phyloP scores from a whole-genome alignment of 345 rosid species.

The Euclidium syriacum region DNA sequence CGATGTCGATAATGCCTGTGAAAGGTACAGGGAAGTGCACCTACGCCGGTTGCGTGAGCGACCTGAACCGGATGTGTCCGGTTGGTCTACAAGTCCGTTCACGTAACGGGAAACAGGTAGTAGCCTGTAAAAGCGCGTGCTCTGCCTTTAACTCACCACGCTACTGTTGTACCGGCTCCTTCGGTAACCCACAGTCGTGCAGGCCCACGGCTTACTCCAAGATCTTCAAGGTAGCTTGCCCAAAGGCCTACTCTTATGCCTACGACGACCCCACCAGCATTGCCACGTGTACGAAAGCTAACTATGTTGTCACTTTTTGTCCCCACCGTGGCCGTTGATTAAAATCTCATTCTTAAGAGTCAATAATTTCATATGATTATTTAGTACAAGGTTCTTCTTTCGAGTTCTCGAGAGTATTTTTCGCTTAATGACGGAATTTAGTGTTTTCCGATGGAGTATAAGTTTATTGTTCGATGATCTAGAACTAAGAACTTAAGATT shows the following conservation, averaged over 20 bases:
- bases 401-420: neutral
- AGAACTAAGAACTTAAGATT: neutral
- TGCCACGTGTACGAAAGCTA: slow-evolving; percentile 32
- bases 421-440: neutral
- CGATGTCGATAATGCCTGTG: slow-evolving; percentile 29
- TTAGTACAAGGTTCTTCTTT: neutral
- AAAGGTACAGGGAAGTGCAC: slow-evolving; percentile 30
- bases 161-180: slow-evolving; percentile 43
- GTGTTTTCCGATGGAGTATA: neutral
- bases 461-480: neutral
- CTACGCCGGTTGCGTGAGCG: slow-evolving; percentile 23
- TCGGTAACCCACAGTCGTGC: slow-evolving; percentile 39
- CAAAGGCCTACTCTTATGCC: slow-evolving; percentile 45
- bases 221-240: slow-evolving; percentile 43
- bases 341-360: neutral
- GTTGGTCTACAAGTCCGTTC: slow-evolving; percentile 25
- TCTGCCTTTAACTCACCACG: slow-evolving; percentile 36
- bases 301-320: slow-evolving; percentile 41
- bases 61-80: slow-evolving; percentile 40
- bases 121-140: slow-evolving; percentile 51
- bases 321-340: slow-evolving; percentile 28
- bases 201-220: slow-evolving; percentile 41
- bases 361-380: neutral
- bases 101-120: slow-evolving; percentile 22
- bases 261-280: slow-evolving; percentile 44